phyloP scores from a whole-genome alignment of 371 early-diverging fungal genomes.

The Syncephalastrum sp. region DNA sequence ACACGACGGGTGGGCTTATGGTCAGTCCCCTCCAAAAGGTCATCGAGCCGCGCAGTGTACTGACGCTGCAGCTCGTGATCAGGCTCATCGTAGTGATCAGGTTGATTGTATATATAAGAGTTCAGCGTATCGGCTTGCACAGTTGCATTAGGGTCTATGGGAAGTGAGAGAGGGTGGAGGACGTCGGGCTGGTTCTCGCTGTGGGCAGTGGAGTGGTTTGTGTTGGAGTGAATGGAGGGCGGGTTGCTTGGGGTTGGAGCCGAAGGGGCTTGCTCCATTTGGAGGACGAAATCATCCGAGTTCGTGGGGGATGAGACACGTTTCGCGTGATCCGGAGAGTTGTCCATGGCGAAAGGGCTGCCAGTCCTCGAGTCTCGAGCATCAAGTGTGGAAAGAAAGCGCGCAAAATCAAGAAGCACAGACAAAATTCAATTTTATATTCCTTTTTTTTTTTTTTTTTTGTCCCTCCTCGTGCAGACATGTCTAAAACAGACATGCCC shows the following conservation, averaged over 20 bases:
- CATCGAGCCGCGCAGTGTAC: constrained; percentile 21
- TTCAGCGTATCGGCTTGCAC: constrained; percentile 9
- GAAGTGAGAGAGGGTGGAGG: constrained; percentile 5
- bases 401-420: too few relatives aligned
- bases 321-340: constrained; percentile 9
- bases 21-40: constrained; percentile 18
- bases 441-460: too few relatives aligned
- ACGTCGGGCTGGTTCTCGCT: constrained; percentile 7
- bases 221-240: not conserved
- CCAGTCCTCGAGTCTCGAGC: too few relatives aligned
- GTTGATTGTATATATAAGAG: constrained; percentile 4
- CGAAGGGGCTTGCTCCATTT: constrained; percentile 5
- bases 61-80: constrained; percentile 12
- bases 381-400: too few relatives aligned
- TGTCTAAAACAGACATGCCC: constrained; percentile 1
- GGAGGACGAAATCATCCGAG: constrained; percentile 15
- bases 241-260: not conserved
- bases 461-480: too few relatives aligned
- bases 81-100: not conserved
- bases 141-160: constrained; percentile 9
- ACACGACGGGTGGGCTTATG: constrained; percentile 15
- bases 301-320: constrained; percentile 10
- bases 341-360: constrained; percentile 11
- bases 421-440: too few relatives aligned
- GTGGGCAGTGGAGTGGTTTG: not conserved